phyloP scores from a whole-genome alignment of 2,329 filamentous ascomycete genomes.

The Pseudocercospora pini-densiflorae region DNA sequence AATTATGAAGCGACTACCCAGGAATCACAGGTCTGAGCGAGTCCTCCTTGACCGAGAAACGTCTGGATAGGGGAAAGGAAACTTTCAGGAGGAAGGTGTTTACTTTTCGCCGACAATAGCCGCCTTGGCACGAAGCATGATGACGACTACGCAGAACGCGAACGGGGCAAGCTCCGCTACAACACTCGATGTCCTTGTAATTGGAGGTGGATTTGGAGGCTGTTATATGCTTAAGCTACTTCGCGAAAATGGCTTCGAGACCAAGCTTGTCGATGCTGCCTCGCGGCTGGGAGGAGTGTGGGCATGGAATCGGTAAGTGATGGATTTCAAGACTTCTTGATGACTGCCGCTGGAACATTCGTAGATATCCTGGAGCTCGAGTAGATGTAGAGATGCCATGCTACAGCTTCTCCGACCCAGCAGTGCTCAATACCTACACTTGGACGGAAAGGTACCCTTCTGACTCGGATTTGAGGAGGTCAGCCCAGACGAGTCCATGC shows the following conservation, averaged over 20 bases:
- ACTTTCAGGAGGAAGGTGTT: no score
- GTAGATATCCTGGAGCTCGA: conserved; percentile 45
- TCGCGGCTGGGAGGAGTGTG: conserved; percentile 42
- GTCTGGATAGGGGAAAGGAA: no score
- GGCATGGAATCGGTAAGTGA: conserved; percentile 36
- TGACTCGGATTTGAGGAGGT: conserved; percentile 49
- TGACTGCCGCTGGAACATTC: not conserved
- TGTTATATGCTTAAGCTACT: conserved; percentile 33
- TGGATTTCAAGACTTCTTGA: not conserved
- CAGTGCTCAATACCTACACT: conserved; percentile 59
- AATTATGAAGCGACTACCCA: no score
- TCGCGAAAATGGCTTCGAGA: conserved; percentile 36
- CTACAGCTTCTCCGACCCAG: conserved; percentile 52
- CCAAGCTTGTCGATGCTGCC: conserved; percentile 40
- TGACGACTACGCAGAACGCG: not conserved
- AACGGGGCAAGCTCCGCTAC: not conserved
- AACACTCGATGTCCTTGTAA: conserved; percentile 13
- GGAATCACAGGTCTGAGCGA: no score
- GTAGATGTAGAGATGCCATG: conserved; percentile 53
- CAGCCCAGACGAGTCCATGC: no score
- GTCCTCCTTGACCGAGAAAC: no score
- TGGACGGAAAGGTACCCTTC: conserved; percentile 46
- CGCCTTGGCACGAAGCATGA: no score
- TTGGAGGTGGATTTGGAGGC: conserved; percentile 27
- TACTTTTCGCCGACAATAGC: no score